Evolutionary conservation across 148 eudicot genomes (phyloP), one percentile per base, ranked within the genome.

Genomic region (Arbutus unedo): DNA sequence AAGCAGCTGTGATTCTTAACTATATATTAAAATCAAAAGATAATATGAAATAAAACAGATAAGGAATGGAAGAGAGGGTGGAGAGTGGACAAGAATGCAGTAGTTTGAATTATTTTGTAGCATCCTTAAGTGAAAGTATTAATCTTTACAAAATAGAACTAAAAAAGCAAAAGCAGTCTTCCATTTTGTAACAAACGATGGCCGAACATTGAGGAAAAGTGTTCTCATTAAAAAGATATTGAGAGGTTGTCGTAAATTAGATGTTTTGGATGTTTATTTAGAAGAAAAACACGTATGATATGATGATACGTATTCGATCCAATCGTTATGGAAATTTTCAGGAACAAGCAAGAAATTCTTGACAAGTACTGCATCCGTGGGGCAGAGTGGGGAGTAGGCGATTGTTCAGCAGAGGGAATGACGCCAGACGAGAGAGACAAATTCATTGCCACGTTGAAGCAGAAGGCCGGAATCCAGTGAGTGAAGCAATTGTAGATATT

Each of bases 321-420:
- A 5, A 45, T 64, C 43, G 50, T 53, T 13, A 51, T 38, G 44
- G 11, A 50, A 80, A 50, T 54, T 79, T 82, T 83, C 91, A 96
- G 98, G 93, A 96, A 96, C 87, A 84, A 82, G 85, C 95, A 96
- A 88, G 92, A 85, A 73, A 91, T 87, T 89, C 70, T 76, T 47
- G 98, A 96, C 90, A 96, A 96, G 84, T 96, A 96, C 73, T 94
- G 98, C 88, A 15, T 93, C 54, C 86, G 98, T 8, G 98, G 98
- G 59, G 98, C 98, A 62, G 98, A 96, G 67, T 96, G 98, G 98
- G 98, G 98, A 45, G 96, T 95, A 44, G 98, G 98, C 76, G 98
- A 95, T 88, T 95, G 98, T 81, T 95, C 98, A 4, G 82, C 98
- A 2, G 87, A 85, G 66, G 98, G 94, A 45, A 95, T 95, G 98